Percentiles rank a stretch among this genome's conserved stretches.
These are phyloP conservation scores for Acer campestre DNA, from an alignment of 345 rosid species.

Conservation along the genomic window DNA sequence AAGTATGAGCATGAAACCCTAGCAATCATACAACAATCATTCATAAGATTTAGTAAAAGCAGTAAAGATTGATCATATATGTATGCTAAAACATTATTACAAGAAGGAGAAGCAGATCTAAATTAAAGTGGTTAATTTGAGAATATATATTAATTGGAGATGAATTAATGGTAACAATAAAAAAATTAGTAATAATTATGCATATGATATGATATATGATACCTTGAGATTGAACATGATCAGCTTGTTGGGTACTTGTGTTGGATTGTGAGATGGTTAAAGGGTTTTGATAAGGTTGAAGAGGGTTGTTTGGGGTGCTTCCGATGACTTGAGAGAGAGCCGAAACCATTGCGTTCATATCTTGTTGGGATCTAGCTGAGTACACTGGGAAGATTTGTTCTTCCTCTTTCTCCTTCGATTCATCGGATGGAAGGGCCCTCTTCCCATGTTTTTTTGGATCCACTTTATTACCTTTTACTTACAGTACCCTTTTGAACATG, in stretches of 20 bases:
- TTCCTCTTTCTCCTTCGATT: constrained; percentile 47
- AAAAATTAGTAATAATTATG: too few species aligned
- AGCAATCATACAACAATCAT: constrained; percentile 5
- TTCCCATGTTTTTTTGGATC: constrained; percentile 57
- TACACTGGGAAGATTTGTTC: constrained; percentile 52
- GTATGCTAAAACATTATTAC: neutral
- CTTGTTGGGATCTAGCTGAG: constrained; percentile 73
- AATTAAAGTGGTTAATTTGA: too few species aligned
- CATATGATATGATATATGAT: neutral
- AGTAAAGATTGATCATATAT: neutral
- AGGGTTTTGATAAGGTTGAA: constrained; percentile 20
- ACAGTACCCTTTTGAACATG: neutral
- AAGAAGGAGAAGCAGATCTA: neutral
- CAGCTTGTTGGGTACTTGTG: neutral
- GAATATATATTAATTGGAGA: too few species aligned
- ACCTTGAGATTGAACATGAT: constrained; percentile 31
- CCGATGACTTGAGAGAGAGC: constrained; percentile 76
- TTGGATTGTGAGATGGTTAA: constrained; percentile 20
- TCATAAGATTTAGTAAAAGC: neutral
- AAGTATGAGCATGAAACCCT: neutral
- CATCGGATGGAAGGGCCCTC: constrained; percentile 46
- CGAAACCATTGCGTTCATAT: constrained; percentile 65
- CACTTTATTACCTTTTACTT: constrained; percentile 27
- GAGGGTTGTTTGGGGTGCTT: constrained; percentile 30
- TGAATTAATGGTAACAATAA: neutral